These are phyloP conservation scores for Rachicladosporium sp. DNA, from an alignment of 2,329 filamentous ascomycete species.

Conservation along the genomic window DNA sequence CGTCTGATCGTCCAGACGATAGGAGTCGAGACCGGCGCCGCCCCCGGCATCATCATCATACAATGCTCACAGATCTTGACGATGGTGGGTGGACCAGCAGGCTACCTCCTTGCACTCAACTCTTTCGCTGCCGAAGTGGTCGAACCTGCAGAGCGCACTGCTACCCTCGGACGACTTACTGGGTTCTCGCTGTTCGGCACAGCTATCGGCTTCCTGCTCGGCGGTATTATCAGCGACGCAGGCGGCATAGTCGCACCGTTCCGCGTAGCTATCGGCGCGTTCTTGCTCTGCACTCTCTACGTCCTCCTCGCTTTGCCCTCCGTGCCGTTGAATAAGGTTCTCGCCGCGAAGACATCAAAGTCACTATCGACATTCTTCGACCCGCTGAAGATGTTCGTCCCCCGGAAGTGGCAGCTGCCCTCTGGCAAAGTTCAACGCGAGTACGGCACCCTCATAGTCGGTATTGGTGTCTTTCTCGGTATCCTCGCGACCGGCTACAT, in stretches of 20 bases:
- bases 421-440: constrained; percentile 43
- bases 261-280: constrained; percentile 48
- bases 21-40: constrained; percentile 50
- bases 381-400: constrained; percentile 49
- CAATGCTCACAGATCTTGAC: constrained; percentile 57
- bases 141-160: constrained; percentile 47
- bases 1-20: constrained; percentile 52
- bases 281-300: constrained; percentile 31
- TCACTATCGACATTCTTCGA: constrained; percentile 47
- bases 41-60: constrained; percentile 52
- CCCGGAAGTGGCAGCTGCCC: constrained; percentile 41
- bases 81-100: constrained; percentile 54
- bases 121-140: constrained; percentile 56
- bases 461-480: constrained; percentile 52
- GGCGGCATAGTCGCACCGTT: constrained; percentile 55
- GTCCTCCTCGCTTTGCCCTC: constrained; percentile 33
- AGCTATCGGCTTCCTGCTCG: constrained; percentile 51
- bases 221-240: constrained; percentile 51
- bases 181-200: constrained; percentile 56
- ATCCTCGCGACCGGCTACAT: constrained; percentile 60
- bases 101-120: constrained; percentile 58
- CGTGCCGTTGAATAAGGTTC: constrained; percentile 34
- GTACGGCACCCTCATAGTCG: constrained; percentile 52
- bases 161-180: constrained; percentile 52
- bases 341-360: constrained; percentile 16